Conservation (phyloP, 345 rosid species). For the Heritiera littoralis region DNA sequence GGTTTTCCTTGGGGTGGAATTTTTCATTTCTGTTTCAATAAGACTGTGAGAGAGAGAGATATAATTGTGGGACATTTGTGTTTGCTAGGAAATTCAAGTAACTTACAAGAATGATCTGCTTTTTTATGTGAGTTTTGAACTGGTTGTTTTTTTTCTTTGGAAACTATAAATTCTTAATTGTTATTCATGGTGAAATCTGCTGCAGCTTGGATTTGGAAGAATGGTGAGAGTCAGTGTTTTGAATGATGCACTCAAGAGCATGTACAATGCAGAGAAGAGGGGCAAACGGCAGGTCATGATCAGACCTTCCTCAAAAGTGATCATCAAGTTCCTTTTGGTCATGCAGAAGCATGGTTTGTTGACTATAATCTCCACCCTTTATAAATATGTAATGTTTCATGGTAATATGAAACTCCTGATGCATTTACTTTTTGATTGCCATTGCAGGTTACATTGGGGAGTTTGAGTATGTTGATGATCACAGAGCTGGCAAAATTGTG, state of each 20-base stretch:
- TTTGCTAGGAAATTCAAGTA: neutral
- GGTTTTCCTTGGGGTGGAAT: neutral
- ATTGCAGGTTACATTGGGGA: slow-evolving; percentile 73
- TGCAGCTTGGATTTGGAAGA: slow-evolving; percentile 30
- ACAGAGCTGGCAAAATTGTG: slow-evolving; percentile 78
- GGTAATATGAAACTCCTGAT: neutral
- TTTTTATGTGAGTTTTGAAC: neutral
- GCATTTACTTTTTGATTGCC: neutral
- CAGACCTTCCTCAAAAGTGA: slow-evolving; percentile 83
- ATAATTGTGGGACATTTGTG: neutral
- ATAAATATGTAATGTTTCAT: neutral
- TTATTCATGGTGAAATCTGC: neutral
- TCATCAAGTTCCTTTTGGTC: slow-evolving; percentile 78
- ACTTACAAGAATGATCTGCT: neutral
- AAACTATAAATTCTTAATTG: neutral
- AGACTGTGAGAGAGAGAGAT: neutral
- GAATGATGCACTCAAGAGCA: slow-evolving; percentile 86
- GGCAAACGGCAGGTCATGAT: slow-evolving; percentile 87
- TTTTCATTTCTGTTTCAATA: neutral
- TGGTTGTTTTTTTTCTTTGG: too few species aligned
- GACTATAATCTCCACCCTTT: neutral
- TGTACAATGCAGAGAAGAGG: slow-evolving; percentile 81
- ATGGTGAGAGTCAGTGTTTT: slow-evolving; percentile 83
- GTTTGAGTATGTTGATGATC: slow-evolving; percentile 87
- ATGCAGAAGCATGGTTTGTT: slow-evolving; percentile 82